phyloP scores from a whole-genome alignment of 129 eudicot genomes.

The Glebionis coronaria region DNA sequence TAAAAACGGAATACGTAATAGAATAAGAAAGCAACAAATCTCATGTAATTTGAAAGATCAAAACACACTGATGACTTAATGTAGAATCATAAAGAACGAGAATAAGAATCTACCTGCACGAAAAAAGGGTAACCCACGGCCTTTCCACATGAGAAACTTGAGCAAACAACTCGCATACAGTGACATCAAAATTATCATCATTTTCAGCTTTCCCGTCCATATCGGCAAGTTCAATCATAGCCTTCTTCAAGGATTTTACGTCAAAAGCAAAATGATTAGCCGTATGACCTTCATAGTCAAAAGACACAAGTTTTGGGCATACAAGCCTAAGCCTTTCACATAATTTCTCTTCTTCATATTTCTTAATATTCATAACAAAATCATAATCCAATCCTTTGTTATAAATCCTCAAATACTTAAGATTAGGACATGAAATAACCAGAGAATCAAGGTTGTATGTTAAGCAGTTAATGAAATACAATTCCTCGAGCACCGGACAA shows the following conservation, averaged over 20 bases:
- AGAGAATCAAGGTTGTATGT: neutral
- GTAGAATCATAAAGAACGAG: too few relatives aligned
- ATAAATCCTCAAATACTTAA: neutral
- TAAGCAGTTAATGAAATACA: neutral
- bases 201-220: neutral
- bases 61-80: neutral
- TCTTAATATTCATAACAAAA: too few relatives aligned
- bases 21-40: too few relatives aligned
- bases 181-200: neutral
- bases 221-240: neutral
- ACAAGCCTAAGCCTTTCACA: neutral
- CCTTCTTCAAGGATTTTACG: neutral
- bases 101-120: neutral
- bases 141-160: neutral
- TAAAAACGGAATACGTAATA: too few relatives aligned
- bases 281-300: slow-evolving; percentile 1
- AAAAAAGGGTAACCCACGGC: neutral
- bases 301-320: slow-evolving; percentile 4
- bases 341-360: neutral
- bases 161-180: neutral
- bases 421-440: neutral
- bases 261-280: neutral
- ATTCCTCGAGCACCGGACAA: neutral
- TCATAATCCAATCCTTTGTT: too few relatives aligned
- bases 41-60: too few relatives aligned